Base-by-base conservation (phyloP, 2,329 filamentous ascomycete species). In the Colletotrichum limetticola region DNA sequence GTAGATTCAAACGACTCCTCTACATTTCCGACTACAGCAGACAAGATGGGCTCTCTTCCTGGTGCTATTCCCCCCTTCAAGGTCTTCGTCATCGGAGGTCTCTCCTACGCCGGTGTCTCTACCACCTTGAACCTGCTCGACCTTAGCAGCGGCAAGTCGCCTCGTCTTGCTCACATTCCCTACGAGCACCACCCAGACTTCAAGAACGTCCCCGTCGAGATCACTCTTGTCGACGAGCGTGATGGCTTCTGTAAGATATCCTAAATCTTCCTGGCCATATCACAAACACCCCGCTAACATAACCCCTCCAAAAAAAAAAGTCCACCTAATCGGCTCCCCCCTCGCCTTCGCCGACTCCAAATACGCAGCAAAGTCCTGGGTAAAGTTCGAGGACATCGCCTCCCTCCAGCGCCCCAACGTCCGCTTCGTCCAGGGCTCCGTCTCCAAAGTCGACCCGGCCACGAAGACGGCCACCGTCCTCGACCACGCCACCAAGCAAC, bases 201-300 rank as follows among this genome's bases (percentile, higher is more conserved):
- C 24, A 83, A 85, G 57, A 85, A 84, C 28, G 84, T 92, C 57
- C 86, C 89, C 1, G 82, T 94, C 16, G 88, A 94, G 49, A 91
- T 95, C 63, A 95, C 92, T 26, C 87, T 95, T 26, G 90, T 94
- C 28, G 93, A 95, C 77, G 92, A 95, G 81, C 86, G 92, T n/a
- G 93, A 95, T 84, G 94, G 94, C n/a, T 95, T 91, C 80, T 95
- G 93, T 95, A 85, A 77, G 91, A 82, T 8, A 75, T 55, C 7
- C 22, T 6, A 42, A 52, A 22, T 4, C 30, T 28, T 28, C 35
- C 22, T 22, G 22, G 22, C 22, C 22, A 37, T 66, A 67, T 53
- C 66, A 72, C 32, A 19, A 55, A 22, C 22, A 22, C n/a, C 16
- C 42, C 32, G 58, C 70, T 74, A 12, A 74, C 57, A 58, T 26